phyloP scores from a whole-genome alignment of 192 early-diverging fungal genomes.

The Haplosporangium gracile region DNA sequence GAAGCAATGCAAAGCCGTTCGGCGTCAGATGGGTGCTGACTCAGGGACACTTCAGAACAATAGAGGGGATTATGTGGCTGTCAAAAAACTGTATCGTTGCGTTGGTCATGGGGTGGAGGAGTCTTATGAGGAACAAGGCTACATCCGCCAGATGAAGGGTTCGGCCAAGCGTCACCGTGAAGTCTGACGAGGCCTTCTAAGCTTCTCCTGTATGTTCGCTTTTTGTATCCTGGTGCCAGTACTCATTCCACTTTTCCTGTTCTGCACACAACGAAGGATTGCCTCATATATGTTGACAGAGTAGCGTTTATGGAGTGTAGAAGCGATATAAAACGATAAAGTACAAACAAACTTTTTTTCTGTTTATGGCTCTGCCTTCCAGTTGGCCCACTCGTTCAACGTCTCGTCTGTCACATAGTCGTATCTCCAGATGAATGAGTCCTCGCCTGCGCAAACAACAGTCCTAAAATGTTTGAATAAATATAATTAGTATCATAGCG shows the following conservation, averaged over 20 bases:
- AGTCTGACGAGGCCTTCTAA: not conserved
- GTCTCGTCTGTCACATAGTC: conserved; percentile 83
- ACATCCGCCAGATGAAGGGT: not conserved
- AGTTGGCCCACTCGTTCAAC: conserved; percentile 78
- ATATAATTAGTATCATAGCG: too few relatives aligned
- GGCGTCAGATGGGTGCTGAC: too few relatives aligned
- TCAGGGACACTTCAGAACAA: too few relatives aligned
- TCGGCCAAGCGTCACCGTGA: not conserved
- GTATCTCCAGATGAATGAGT: conserved; percentile 87
- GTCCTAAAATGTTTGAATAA: conserved; percentile 55
- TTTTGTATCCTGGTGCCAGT: too few relatives aligned
- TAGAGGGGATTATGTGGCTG: too few relatives aligned
- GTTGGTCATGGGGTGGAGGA: too few relatives aligned
- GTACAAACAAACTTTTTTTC: not conserved
- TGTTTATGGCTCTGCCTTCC: conserved; percentile 46
- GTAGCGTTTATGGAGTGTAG: not conserved
- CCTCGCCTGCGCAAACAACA: conserved; percentile 81
- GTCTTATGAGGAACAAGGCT: too few relatives aligned
- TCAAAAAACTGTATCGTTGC: too few relatives aligned
- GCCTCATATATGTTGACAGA: not conserved
- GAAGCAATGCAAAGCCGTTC: too few relatives aligned
- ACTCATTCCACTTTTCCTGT: not conserved
- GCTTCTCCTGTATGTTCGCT: not conserved
- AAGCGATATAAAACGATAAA: not conserved
- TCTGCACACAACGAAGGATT: not conserved